phyloP scores from a whole-genome alignment of 768 basidiomycete species.

The Collybia sp. region DNA sequence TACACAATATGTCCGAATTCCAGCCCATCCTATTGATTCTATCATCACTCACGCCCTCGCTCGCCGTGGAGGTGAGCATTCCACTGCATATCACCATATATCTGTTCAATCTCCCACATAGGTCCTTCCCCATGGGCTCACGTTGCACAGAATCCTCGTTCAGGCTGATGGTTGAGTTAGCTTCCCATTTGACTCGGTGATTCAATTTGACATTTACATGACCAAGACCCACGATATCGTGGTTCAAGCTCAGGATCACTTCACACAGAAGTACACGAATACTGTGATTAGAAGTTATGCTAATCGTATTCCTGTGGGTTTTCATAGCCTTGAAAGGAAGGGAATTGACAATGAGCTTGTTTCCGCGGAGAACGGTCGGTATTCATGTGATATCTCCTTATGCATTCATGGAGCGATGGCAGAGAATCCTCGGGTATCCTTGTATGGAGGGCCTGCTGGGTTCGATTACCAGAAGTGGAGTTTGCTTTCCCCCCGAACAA shows the following conservation, averaged over 20 bases:
- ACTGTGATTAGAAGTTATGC: conserved; percentile 69
- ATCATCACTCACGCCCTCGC: conserved; percentile 48
- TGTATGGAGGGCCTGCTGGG: conserved; percentile 68
- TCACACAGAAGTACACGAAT: conserved; percentile 64
- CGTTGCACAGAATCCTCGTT: conserved; percentile 63
- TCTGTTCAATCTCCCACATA: conserved; percentile 16
- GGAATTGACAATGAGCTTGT: conserved; percentile 44
- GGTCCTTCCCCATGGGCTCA: conserved; percentile 66
- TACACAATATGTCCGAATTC: conserved; percentile 39
- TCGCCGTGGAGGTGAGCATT: conserved; percentile 55
- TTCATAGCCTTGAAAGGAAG: conserved; percentile 46
- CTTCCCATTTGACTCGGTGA: not conserved
- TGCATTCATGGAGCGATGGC: not conserved
- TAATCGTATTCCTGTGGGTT: conserved; percentile 66
- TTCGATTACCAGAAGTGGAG: conserved; percentile 59
- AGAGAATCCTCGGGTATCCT: conserved; percentile 54
- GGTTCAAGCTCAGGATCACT: conserved; percentile 60
- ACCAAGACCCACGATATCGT: conserved; percentile 71
- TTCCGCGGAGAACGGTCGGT: conserved; percentile 36
- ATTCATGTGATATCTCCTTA: not conserved
- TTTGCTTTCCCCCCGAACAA: conserved; percentile 30
- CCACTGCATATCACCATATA: not conserved
- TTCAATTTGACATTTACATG: not conserved
- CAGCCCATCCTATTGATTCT: conserved; percentile 50
- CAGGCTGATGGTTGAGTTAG: conserved; percentile 60